Evolutionary conservation across 2,329 filamentous ascomycete genomes (phyloP).

Genomic region (Alternaria gaisen): DNA sequence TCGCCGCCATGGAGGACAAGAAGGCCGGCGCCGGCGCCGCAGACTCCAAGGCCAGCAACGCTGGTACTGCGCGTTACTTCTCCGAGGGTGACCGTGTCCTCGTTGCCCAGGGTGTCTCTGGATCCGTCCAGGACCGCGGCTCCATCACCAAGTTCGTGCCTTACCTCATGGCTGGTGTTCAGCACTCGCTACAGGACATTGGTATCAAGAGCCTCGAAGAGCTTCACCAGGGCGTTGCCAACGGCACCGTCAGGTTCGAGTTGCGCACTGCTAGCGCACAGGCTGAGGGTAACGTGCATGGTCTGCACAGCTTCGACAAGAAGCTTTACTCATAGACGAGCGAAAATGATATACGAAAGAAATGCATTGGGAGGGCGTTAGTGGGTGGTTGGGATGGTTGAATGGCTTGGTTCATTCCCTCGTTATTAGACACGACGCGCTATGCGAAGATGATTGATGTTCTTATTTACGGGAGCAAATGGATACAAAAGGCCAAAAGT

Average conservation of each 20-base stretch:
- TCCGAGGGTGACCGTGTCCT: conserved; percentile 94
- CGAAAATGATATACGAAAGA: conserved; percentile 9
- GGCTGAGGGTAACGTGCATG: conserved; percentile 94
- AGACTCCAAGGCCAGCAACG: conserved; percentile 78
- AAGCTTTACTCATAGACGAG: conserved; percentile 86
- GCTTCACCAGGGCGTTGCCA: conserved; percentile 77
- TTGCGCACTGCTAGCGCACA: conserved; percentile 92
- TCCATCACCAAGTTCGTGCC: conserved; percentile 95
- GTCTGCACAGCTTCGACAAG: conserved; percentile 98
- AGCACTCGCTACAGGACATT: conserved; percentile 97
- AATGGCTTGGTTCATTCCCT: conserved; percentile 11
- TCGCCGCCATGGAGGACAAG: conserved; percentile 99
- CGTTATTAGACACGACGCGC: conserved; percentile 24
- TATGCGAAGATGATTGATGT: conserved; percentile 36
- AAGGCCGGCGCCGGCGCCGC: conserved; percentile 81
- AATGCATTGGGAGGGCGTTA: conserved; percentile 46
- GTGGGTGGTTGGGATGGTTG: conserved; percentile 14
- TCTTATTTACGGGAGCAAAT: conserved; percentile 27
- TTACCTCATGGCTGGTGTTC: conserved; percentile 92
- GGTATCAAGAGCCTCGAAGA: conserved; percentile 81
- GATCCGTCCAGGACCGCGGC: conserved; percentile 80
- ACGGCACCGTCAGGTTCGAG: conserved; percentile 87
- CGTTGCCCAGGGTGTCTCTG: conserved; percentile 95
- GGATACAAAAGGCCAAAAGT: conserved; percentile 42
- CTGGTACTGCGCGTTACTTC: conserved; percentile 97